Percentiles rank a stretch among this genome's conserved stretches.
Conservation (phyloP, 2,329 filamentous ascomycete species). For the Cladosporium sp. region DNA sequence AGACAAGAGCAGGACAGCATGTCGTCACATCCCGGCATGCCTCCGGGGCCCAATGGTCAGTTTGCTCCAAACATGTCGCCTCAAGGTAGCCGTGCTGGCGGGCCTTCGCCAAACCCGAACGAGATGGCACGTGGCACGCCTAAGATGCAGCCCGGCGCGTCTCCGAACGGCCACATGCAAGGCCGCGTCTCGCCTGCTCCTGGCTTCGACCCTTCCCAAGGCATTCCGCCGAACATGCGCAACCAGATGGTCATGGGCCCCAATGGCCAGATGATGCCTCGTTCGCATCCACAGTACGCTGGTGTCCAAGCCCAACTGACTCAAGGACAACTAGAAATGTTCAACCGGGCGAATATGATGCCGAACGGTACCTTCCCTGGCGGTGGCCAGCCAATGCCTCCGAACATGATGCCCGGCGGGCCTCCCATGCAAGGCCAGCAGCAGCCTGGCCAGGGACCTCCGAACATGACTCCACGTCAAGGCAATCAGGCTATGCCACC, state of each 20-base stretch:
- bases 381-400: constrained; percentile 43
- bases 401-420: constrained; percentile 42
- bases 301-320: constrained; percentile 42
- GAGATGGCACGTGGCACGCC: constrained; percentile 79
- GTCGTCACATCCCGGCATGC: constrained; percentile 49
- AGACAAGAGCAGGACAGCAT: constrained; percentile 75
- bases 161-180: constrained; percentile 70
- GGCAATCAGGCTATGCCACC: constrained; percentile 55
- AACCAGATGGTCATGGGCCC: constrained; percentile 53
- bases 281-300: constrained; percentile 63
- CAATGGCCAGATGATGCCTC: constrained; percentile 60
- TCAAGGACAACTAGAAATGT: constrained; percentile 54
- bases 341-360: constrained; percentile 34
- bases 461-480: constrained; percentile 70
- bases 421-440: constrained; percentile 40
- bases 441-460: constrained; percentile 55
- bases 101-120: constrained; percentile 71
- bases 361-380: constrained; percentile 38
- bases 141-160: constrained; percentile 70
- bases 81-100: constrained; percentile 65
- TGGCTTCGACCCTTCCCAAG: constrained; percentile 46
- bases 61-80: constrained; percentile 63
- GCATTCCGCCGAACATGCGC: constrained; percentile 31
- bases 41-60: constrained; percentile 45
- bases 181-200: constrained; percentile 62